Percentiles rank a stretch among this genome's conserved stretches.
These are phyloP conservation scores for Xylariomycetidae sp. DNA, from an alignment of 2,329 filamentous ascomycete genomes.

Conservation along the genomic window DNA sequence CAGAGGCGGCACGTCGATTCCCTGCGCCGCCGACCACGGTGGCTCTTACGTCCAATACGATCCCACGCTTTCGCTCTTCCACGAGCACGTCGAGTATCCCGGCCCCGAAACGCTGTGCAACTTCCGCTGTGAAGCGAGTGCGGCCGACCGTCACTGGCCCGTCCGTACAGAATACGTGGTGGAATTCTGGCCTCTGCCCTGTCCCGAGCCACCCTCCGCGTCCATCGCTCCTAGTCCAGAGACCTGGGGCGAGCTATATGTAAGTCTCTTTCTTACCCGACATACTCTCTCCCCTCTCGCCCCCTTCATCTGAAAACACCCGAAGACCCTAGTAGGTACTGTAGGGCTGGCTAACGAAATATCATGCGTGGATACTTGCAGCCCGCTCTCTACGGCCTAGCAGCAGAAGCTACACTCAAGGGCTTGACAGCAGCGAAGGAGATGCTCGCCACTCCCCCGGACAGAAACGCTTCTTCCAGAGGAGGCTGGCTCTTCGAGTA, in stretches of 20 bases:
- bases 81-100: conserved; percentile 1
- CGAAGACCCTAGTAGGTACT: no score
- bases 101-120: conserved; percentile 1
- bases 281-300: no score
- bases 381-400: conserved; percentile 4
- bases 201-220: background rate
- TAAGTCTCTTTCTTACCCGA: no score
- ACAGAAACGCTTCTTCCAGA: conserved; percentile 1
- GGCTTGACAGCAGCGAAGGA: conserved; percentile 3
- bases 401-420: conserved; percentile 1
- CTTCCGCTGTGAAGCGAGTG: conserved; percentile 3
- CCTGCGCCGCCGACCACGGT: conserved; percentile 1
- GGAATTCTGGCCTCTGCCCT: background rate
- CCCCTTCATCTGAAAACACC: background rate
- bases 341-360: no score
- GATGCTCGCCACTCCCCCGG: conserved; percentile 6
- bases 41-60: conserved; percentile 5
- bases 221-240: conserved; percentile 4
- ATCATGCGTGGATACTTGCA: conserved; percentile 1
- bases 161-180: background rate
- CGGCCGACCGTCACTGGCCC: background rate
- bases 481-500: conserved; percentile 10
- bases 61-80: conserved; percentile 2
- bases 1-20: conserved; percentile 1
- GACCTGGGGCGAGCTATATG: conserved; percentile 4